Conservation (phyloP, 139 green algal genomes). For the Yamagishiella unicocca region DNA sequence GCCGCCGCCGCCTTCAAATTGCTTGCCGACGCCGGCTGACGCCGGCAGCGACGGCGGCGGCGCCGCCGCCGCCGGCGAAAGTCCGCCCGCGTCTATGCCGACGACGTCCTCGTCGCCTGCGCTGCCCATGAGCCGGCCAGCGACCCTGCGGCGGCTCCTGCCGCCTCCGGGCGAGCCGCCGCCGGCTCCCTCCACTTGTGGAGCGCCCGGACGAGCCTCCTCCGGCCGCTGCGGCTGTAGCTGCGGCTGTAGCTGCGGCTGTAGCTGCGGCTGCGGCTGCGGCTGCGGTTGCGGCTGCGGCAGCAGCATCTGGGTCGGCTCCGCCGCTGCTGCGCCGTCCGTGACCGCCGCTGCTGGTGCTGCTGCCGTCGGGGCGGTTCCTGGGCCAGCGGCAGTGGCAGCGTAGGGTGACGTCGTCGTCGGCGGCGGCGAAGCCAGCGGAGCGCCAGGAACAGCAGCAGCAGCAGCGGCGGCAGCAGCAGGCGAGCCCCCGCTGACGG, state of each 20-base stretch:
- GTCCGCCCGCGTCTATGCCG: background rate
- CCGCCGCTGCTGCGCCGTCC: background rate
- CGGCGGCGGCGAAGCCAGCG: too few relatives aligned
- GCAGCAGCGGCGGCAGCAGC: too few relatives aligned
- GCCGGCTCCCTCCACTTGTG: too few relatives aligned
- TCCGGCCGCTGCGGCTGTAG: background rate
- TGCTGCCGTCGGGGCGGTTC: background rate
- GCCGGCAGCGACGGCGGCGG: background rate
- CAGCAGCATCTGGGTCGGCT: background rate
- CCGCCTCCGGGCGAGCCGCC: background rate
- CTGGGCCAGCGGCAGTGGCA: background rate
- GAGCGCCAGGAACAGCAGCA: background rate
- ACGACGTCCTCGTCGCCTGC: background rate
- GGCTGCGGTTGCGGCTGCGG: too few relatives aligned
- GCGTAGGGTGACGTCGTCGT: background rate
- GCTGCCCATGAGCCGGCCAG: background rate
- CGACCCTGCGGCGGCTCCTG: too few relatives aligned
- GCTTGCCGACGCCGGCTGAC: background rate
- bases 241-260: too few relatives aligned
- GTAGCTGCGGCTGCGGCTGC: too few relatives aligned
- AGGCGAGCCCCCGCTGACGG: too few relatives aligned
- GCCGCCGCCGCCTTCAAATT: slow-evolving; percentile 10
- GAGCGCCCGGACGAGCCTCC: too few relatives aligned
- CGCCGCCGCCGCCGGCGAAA: background rate
- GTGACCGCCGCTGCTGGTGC: background rate